Percentiles rank a stretch among this genome's conserved stretches.
Conservation (phyloP, 306 rosid genomes). For the Astragalus glycyphyllos region DNA sequence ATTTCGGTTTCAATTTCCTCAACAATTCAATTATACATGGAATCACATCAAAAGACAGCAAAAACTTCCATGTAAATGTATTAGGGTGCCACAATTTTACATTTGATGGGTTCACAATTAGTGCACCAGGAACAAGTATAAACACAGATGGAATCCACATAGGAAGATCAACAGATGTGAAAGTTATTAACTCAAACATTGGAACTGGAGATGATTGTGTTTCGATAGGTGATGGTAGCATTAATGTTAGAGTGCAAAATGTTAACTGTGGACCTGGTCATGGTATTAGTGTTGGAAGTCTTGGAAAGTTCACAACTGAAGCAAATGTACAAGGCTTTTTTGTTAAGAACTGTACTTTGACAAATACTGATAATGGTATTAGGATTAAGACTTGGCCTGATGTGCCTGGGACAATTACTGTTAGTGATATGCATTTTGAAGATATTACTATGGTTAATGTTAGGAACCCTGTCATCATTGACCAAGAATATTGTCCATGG, state of each 20-base stretch:
- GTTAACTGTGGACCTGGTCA: conserved; percentile 37
- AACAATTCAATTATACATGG: conserved; percentile 2
- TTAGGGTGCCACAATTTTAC: conserved; percentile 33
- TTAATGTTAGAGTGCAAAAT: not conserved
- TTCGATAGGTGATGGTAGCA: conserved; percentile 33
- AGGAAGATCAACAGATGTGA: conserved; percentile 22
- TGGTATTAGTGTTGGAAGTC: conserved; percentile 33
- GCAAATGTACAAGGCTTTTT: not conserved
- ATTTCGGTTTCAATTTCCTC: conserved; percentile 4
- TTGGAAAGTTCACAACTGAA: conserved; percentile 6
- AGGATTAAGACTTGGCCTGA: conserved; percentile 31
- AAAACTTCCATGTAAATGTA: conserved; percentile 26
- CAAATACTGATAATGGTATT: not conserved
- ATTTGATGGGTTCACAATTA: conserved; percentile 30
- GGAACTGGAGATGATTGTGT: conserved; percentile 33
- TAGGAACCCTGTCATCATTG: conserved; percentile 8
- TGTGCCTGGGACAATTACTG: not conserved
- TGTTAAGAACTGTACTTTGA: not conserved
- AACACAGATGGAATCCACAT: conserved; percentile 43
- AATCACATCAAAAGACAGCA: conserved; percentile 35
- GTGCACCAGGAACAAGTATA: not conserved
- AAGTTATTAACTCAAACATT: conserved; percentile 15
- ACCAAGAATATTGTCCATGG: conserved; percentile 38
- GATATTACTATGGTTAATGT: conserved; percentile 26
- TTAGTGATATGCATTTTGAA: conserved; percentile 24